Evolutionary conservation across 176 grass and related monocot genomes (phyloP).

Genomic region (Rhipidocladum racemiflorum): DNA sequence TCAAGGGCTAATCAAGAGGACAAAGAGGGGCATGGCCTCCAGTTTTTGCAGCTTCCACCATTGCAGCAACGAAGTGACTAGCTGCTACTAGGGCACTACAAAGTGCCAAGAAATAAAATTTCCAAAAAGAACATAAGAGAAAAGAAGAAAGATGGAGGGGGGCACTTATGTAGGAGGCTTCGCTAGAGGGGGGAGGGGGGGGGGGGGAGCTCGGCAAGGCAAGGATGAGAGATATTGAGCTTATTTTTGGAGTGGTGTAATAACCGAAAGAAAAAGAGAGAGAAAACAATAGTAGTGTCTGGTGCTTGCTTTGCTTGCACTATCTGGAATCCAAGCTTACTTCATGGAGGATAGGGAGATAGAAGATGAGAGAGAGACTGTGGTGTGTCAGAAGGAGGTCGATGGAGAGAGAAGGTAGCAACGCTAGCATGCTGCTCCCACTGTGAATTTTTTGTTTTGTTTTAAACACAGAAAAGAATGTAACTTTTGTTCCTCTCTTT

Average conservation of each 20-base stretch:
- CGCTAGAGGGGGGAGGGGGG: not conserved
- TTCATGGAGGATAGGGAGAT: constrained; percentile 30
- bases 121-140: not conserved
- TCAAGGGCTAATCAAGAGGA: constrained; percentile 53
- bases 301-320: constrained; percentile 85
- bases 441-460: constrained; percentile 3
- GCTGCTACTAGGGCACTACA: constrained; percentile 12
- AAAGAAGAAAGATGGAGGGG: not conserved
- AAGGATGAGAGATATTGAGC: not conserved
- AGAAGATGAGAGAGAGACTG: constrained; percentile 22
- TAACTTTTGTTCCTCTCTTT: not conserved
- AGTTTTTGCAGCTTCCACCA: constrained; percentile 58
- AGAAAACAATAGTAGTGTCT: constrained; percentile 30
- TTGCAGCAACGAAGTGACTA: constrained; percentile 32
- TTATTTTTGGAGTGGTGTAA: constrained; percentile 32
- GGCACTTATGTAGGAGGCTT: constrained; percentile 9
- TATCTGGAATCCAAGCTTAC: constrained; percentile 80
- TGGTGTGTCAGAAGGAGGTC: constrained; percentile 52
- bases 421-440: constrained; percentile 14
- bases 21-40: constrained; percentile 32
- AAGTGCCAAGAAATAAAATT: constrained; percentile 13
- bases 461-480: constrained; percentile 3
- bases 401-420: constrained; percentile 25
- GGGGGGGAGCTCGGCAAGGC: not conserved
- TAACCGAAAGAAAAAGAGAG: not conserved